Evolutionary conservation across 208 protist species (phyloP).

Genomic region (Endotrypanum monterogeii): DNA sequence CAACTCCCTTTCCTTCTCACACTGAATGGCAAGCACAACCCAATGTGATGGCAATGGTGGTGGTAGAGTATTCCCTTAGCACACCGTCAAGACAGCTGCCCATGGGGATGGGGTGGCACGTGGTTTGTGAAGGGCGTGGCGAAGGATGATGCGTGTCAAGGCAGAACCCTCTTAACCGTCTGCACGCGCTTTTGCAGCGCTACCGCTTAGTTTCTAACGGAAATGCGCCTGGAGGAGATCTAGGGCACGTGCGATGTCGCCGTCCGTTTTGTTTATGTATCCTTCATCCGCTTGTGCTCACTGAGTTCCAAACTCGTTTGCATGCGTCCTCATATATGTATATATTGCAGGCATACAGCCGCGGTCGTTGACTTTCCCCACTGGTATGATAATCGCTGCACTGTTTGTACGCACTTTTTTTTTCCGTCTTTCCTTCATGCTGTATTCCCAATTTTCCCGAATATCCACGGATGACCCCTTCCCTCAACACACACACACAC

Average conservation of each 20-base stretch:
- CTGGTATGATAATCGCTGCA: background rate
- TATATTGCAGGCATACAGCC: background rate
- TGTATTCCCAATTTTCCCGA: no score
- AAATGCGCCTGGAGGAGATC: background rate
- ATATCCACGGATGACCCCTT: background rate
- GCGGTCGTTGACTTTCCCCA: background rate
- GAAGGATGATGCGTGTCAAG: no score
- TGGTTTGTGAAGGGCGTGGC: no score
- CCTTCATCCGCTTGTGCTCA: no score
- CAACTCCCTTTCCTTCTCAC: no score
- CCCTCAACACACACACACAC: background rate
- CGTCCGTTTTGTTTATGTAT: no score
- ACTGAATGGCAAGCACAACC: no score
- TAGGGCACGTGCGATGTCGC: background rate
- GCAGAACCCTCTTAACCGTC: background rate
- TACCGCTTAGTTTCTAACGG: background rate
- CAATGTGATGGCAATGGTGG: no score
- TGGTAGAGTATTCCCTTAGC: no score
- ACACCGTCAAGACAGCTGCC: no score
- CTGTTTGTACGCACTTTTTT: background rate
- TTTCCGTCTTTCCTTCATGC: background rate
- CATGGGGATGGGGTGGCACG: no score
- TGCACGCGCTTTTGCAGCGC: background rate
- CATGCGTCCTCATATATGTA: background rate
- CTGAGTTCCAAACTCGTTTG: no score